A percentile compares a stretch with the other conserved stretches of the same genome.
These are phyloP conservation scores for Colletotrichum sp. DNA, from an alignment of 2,329 filamentous ascomycete species.

Conservation along the genomic window DNA sequence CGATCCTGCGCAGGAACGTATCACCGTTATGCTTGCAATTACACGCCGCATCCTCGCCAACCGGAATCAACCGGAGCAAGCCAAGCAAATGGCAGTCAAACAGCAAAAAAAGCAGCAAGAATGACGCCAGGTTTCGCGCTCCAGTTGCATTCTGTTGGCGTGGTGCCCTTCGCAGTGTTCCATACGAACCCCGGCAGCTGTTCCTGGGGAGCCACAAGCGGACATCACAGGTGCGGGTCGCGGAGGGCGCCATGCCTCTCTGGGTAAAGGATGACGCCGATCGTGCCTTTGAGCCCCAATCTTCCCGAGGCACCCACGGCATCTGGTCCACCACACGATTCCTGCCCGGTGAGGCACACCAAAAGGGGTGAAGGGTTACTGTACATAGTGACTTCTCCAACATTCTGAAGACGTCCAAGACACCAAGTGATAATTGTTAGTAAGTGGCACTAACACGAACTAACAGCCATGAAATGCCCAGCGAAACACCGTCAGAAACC, in stretches of 20 bases:
- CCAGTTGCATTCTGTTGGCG: not conserved
- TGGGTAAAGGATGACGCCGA: not conserved
- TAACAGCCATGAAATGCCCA: not conserved
- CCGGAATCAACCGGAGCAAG: not conserved
- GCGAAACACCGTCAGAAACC: not conserved
- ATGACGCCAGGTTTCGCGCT: not conserved
- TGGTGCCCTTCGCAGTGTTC: not conserved
- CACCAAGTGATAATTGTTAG: not conserved
- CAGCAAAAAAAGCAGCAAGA: not conserved
- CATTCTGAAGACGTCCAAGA: not conserved
- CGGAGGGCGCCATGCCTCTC: not conserved
- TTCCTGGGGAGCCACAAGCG: not conserved
- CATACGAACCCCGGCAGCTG: not conserved
- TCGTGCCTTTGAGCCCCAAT: not conserved
- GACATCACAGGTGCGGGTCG: not conserved
- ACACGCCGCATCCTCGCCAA: not conserved
- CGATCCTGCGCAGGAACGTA: not conserved
- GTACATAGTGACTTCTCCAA: not conserved
- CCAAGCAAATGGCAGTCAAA: not conserved
- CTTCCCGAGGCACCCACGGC: conserved; percentile 3
- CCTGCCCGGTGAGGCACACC: not conserved
- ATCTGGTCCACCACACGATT: not conserved
- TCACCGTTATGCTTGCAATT: not conserved
- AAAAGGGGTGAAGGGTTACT: not conserved
- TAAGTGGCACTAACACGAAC: not conserved